Evolutionary conservation across 129 eudicot genomes (phyloP).

Genomic region (Saussurea involucrata): DNA sequence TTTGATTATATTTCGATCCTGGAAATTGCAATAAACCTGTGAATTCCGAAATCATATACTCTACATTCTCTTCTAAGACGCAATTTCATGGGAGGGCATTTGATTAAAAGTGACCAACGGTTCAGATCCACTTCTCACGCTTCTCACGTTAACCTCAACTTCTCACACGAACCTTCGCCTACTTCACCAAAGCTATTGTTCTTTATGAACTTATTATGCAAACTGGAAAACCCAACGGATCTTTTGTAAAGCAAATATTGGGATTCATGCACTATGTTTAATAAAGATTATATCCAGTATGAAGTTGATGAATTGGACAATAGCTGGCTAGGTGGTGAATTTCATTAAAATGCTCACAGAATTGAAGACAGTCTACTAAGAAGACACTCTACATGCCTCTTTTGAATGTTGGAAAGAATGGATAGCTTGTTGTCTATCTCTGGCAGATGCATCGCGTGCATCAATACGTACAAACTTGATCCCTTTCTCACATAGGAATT

Average conservation of each 20-base stretch:
- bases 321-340: neutral
- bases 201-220: neutral
- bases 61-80: no score
- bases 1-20: no score
- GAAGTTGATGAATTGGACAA: neutral
- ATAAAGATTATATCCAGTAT: neutral
- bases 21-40: no score
- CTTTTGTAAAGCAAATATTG: neutral
- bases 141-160: no score
- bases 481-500: constrained; percentile 63
- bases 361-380: neutral
- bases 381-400: constrained; percentile 47
- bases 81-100: no score
- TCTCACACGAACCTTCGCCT: no score
- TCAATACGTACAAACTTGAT: constrained; percentile 80
- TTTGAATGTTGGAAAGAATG: constrained; percentile 69
- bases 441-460: constrained; percentile 41
- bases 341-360: neutral
- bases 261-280: neutral
- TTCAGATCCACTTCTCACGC: no score
- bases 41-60: no score
- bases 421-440: constrained; percentile 75
- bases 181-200: neutral
- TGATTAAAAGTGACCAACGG: no score
- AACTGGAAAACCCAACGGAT: neutral